phyloP scores from a whole-genome alignment of 2,329 filamentous ascomycete species.

The Colletotrichum sublineola region DNA sequence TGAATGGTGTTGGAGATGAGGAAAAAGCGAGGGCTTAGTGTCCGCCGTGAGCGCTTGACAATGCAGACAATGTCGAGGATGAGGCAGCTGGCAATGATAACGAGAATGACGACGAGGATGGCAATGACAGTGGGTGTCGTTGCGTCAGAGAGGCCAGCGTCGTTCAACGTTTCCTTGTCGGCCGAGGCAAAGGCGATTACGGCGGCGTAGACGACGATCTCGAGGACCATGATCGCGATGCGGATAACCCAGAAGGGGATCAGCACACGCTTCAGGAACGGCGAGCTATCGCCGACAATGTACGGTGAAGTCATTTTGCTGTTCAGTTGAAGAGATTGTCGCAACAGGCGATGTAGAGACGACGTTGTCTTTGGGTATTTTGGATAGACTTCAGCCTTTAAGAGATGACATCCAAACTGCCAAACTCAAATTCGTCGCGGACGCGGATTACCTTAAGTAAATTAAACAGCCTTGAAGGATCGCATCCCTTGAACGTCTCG shows the following conservation, averaged over 20 bases:
- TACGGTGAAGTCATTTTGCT: conserved; percentile 46
- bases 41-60: conserved; percentile 50
- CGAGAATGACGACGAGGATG: conserved; percentile 45
- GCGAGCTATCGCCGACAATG: conserved; percentile 49
- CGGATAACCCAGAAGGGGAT: conserved; percentile 53
- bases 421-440: neutral
- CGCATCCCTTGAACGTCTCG: neutral
- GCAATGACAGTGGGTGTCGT: conserved; percentile 41
- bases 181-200: conserved; percentile 43
- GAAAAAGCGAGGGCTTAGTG: conserved; percentile 51
- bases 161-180: conserved; percentile 41
- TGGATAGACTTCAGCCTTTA: neutral
- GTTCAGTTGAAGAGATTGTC: neutral
- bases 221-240: conserved; percentile 48
- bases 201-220: conserved; percentile 46
- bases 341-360: too few species aligned
- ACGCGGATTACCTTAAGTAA: neutral
- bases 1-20: conserved; percentile 48
- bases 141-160: conserved; percentile 12
- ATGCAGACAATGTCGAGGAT: conserved; percentile 51
- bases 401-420: neutral
- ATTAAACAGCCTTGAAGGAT: neutral
- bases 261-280: conserved; percentile 52
- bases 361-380: neutral
- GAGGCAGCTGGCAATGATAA: conserved; percentile 47